Evolutionary conservation across 2,329 filamentous ascomycete species (phyloP).

Genomic region (Epichloe hybrida): DNA sequence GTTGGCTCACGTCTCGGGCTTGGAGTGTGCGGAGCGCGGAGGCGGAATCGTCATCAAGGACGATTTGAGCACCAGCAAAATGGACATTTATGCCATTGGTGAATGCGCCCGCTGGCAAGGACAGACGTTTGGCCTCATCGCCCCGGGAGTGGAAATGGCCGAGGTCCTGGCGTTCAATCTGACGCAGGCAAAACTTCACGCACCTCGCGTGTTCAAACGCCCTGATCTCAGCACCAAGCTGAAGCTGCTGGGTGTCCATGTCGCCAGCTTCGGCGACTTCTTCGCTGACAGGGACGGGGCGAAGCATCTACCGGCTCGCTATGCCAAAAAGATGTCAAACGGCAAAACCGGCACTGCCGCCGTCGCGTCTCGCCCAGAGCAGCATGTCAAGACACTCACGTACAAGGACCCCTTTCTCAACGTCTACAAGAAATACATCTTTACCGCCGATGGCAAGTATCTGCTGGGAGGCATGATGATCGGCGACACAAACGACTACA

Average conservation of each 20-base stretch:
- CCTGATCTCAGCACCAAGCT: constrained; percentile 86
- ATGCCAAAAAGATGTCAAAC: constrained; percentile 20
- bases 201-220: constrained; percentile 57
- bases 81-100: constrained; percentile 73
- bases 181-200: constrained; percentile 63
- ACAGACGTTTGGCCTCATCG: constrained; percentile 80
- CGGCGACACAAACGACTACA: constrained; percentile 79
- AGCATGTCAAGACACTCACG: constrained; percentile 61
- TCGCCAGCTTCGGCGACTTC: constrained; percentile 87
- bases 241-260: constrained; percentile 79
- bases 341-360: neutral
- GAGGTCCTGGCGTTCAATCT: constrained; percentile 85
- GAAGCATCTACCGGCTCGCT: constrained; percentile 53
- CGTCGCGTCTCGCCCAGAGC: neutral
- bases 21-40: constrained; percentile 58
- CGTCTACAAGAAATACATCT: constrained; percentile 89
- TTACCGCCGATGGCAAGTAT: constrained; percentile 80
- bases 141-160: constrained; percentile 83
- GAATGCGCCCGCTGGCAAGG: constrained; percentile 85
- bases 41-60: constrained; percentile 63
- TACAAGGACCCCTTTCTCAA: constrained; percentile 82
- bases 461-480: constrained; percentile 96
- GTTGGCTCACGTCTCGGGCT: constrained; percentile 54
- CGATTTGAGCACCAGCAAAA: constrained; percentile 53
- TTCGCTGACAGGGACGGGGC: constrained; percentile 81